Conservation (phyloP, 768 basidiomycete species). For the Kwoniella dejecticola region DNA sequence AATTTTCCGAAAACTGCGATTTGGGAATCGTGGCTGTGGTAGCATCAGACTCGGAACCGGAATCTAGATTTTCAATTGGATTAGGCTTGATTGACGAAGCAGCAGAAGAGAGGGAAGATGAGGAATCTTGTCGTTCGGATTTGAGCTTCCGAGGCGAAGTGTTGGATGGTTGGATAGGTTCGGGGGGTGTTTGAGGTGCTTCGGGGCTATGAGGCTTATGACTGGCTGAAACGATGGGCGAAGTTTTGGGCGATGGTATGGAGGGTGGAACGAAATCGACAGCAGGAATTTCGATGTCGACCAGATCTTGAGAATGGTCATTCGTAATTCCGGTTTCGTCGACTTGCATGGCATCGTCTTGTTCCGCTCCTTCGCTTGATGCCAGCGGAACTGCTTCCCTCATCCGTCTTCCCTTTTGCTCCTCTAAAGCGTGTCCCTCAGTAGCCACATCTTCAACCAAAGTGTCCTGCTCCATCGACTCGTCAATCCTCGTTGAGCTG, state of each 20-base stretch:
- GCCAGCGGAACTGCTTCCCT: neutral
- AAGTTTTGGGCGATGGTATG: neutral
- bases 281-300: neutral
- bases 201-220: neutral
- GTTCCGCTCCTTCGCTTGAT: neutral
- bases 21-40: slow-evolving; percentile 40
- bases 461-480: slow-evolving; percentile 5
- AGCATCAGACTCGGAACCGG: slow-evolving; percentile 36
- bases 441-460: neutral
- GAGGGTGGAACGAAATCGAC: neutral
- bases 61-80: slow-evolving; percentile 18
- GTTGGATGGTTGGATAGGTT: neutral
- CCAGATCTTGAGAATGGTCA: neutral
- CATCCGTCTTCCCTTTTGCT: neutral
- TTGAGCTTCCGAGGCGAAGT: neutral
- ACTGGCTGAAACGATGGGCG: neutral
- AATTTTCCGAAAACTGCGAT: slow-evolving; percentile 23
- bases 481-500: neutral
- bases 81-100: slow-evolving; percentile 16
- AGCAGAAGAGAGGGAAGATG: slow-evolving; percentile 27
- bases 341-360: neutral
- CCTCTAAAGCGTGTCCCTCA: too few relatives aligned
- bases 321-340: neutral
- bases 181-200: neutral
- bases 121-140: slow-evolving; percentile 13